phyloP scores from a whole-genome alignment of 202 grass and related monocot species.

The Zoysia matrella region DNA sequence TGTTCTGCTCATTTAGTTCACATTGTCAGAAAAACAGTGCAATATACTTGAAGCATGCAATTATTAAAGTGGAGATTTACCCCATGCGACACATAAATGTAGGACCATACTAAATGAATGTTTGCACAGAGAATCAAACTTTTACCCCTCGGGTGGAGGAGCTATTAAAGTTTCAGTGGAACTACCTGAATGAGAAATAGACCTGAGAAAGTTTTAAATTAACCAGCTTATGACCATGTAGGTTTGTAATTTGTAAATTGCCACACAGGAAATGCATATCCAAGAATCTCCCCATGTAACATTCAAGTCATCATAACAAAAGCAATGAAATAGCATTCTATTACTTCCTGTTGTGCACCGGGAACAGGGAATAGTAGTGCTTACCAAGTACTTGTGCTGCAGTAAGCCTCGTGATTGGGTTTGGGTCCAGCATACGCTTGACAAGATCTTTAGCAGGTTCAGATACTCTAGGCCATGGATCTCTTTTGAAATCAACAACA shows the following conservation, averaged over 20 bases:
- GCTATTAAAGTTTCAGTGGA: background rate
- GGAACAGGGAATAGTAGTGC: slow-evolving; percentile 28
- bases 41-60: background rate
- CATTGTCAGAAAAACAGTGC: slow-evolving; percentile 25
- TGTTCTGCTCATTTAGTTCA: slow-evolving; percentile 64
- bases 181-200: slow-evolving; percentile 16
- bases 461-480: slow-evolving; percentile 85
- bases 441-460: slow-evolving; percentile 93
- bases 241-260: background rate
- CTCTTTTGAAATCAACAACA: slow-evolving; percentile 79
- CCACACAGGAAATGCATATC: background rate
- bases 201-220: background rate
- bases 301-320: background rate
- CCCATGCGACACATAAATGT: too few species aligned
- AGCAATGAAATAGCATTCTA: slow-evolving; percentile 12
- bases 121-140: too few species aligned
- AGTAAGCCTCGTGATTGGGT: slow-evolving; percentile 68
- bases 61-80: too few species aligned
- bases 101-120: too few species aligned
- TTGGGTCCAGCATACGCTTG: slow-evolving; percentile 78
- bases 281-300: slow-evolving; percentile 13
- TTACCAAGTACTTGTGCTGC: slow-evolving; percentile 90
- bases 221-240: background rate
- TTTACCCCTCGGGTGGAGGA: background rate
- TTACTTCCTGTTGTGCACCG: background rate